Conservation (phyloP, 805 yeast species). For the Pichia californica region DNA sequence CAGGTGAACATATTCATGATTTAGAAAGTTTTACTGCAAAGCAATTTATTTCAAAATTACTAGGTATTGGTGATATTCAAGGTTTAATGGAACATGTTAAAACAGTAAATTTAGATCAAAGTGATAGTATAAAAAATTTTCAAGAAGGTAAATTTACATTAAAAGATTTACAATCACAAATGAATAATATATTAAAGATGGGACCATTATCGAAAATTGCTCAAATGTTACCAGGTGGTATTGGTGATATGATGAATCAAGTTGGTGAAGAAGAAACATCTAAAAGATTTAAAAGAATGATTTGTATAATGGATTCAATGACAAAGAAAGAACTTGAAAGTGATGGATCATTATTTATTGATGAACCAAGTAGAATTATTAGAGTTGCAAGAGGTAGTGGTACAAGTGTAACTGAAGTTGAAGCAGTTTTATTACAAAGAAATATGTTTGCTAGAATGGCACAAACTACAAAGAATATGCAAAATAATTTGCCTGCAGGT, state of each 20-base stretch:
- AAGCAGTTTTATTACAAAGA: conserved; percentile 85
- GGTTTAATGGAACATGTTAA: conserved; percentile 92
- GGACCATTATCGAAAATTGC: conserved; percentile 95
- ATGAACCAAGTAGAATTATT: conserved; percentile 78
- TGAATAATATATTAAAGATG: conserved; percentile 93
- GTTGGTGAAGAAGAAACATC: conserved; percentile 90
- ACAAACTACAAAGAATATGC: conserved; percentile 54
- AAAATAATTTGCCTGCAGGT: conserved; percentile 40
- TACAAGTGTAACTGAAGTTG: conserved; percentile 85
- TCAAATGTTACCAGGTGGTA: conserved; percentile 89
- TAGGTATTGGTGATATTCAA: conserved; percentile 94
- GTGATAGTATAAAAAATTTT: conserved; percentile 84
- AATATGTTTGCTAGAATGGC: conserved; percentile 95
- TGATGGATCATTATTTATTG: conserved; percentile 75
- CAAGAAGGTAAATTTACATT: conserved; percentile 93
- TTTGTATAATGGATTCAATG: conserved; percentile 93
- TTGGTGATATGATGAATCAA: conserved; percentile 75
- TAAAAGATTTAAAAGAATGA: conserved; percentile 77
- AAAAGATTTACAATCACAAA: conserved; percentile 86
- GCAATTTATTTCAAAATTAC: conserved; percentile 80
- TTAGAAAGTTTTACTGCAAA: conserved; percentile 87
- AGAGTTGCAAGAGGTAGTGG: conserved; percentile 95
- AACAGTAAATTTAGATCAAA: conserved; percentile 79
- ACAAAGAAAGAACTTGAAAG: conserved; percentile 83
- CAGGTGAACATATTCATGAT: conserved; percentile 95